Conservation (phyloP, 768 basidiomycete species). For the Sistotremastrum suecicum region DNA sequence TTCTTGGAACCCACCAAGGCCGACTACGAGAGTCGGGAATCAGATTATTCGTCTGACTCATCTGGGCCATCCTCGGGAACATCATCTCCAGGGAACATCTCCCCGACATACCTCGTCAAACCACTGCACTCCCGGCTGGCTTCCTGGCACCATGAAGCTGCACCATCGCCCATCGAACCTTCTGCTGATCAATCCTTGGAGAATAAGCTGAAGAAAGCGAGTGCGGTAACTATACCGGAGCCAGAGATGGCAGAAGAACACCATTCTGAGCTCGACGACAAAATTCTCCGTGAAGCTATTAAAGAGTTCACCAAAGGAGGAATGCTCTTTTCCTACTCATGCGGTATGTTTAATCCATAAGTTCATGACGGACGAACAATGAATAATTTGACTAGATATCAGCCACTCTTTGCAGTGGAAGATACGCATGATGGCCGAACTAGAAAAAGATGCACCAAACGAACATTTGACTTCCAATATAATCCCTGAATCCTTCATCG, state of each 20-base stretch:
- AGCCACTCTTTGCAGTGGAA: too few species aligned
- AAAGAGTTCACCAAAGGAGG: constrained; percentile 68
- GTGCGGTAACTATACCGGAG: constrained; percentile 46
- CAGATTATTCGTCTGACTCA: neutral
- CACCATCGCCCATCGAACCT: constrained; percentile 32
- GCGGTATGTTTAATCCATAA: constrained; percentile 36
- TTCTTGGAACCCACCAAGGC: too few species aligned
- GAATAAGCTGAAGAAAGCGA: constrained; percentile 36
- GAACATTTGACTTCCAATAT: too few species aligned
- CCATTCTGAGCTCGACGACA: constrained; percentile 65
- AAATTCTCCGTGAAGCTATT: constrained; percentile 68
- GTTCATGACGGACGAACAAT: too few species aligned
- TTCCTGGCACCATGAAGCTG: constrained; percentile 20
- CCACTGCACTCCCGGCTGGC: constrained; percentile 4
- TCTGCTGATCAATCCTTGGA: constrained; percentile 33
- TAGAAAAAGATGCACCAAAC: too few species aligned
- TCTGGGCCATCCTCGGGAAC: too few species aligned
- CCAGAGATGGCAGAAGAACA: constrained; percentile 51
- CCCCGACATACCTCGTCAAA: constrained; percentile 3
- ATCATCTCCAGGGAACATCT: constrained; percentile 27
- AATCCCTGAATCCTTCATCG: neutral
- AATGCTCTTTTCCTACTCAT: constrained; percentile 84
- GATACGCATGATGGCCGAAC: too few species aligned
- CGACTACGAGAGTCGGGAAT: neutral
- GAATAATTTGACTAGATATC: too few species aligned